These are phyloP conservation scores for Cystofilobasidium capitatum DNA, from an alignment of 768 basidiomycete genomes.

Conservation along the genomic window DNA sequence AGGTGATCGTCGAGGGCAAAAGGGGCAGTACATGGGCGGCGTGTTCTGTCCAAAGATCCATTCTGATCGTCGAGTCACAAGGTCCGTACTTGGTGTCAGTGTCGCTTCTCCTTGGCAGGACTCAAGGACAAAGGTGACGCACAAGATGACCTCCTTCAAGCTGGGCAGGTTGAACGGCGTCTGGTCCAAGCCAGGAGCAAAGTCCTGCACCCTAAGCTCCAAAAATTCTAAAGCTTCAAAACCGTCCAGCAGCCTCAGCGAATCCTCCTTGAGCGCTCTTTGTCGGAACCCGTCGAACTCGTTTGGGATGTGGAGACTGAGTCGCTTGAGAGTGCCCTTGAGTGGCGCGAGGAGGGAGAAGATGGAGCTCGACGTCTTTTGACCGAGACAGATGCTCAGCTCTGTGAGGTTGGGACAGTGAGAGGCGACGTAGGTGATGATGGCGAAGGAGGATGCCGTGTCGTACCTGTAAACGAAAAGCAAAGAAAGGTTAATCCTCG, in stretches of 20 bases:
- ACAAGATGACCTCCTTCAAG: constrained; percentile 1
- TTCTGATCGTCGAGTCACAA: not conserved
- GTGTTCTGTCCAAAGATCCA: not conserved
- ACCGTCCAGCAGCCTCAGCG: constrained; percentile 7
- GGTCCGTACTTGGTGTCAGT: too few relatives aligned
- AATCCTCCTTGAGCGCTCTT: not conserved
- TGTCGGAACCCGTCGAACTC: not conserved
- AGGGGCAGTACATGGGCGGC: not conserved
- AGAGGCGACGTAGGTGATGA: constrained; percentile 2
- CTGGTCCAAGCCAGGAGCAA: not conserved
- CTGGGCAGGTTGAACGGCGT: constrained; percentile 1
- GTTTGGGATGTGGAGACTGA: constrained; percentile 4
- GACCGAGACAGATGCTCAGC: constrained; percentile 7
- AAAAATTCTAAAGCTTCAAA: not conserved
- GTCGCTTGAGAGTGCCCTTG: not conserved
- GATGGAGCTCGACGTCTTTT: constrained; percentile 4
- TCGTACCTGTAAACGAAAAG: constrained; percentile 14
- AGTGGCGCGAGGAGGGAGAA: constrained; percentile 8
- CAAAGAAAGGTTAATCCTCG: too few relatives aligned
- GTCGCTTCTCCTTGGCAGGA: too few relatives aligned
- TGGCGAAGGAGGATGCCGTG: constrained; percentile 1
- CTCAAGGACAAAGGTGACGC: constrained; percentile 2
- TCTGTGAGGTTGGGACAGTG: not conserved
- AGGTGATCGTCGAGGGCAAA: not conserved
- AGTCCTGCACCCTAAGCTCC: not conserved